Conservation (phyloP, 371 early-diverging fungal genomes). For the Mucor lusitanicus region DNA sequence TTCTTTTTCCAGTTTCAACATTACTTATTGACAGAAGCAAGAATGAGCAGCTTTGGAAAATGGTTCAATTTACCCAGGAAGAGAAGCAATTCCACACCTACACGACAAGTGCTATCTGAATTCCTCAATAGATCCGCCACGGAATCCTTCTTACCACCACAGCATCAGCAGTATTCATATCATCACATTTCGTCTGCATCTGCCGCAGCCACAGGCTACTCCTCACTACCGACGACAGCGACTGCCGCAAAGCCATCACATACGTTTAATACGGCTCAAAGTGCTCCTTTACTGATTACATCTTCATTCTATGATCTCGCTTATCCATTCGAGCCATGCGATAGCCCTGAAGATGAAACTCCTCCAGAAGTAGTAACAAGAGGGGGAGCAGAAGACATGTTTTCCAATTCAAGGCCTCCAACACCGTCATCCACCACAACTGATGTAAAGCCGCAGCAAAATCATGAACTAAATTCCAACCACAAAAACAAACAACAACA, state of each 20-base stretch:
- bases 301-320: constrained; percentile 7
- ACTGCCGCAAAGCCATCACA: background rate
- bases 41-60: constrained; percentile 1
- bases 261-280: background rate
- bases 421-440: background rate
- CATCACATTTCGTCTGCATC: background rate
- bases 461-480: background rate
- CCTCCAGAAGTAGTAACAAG: background rate
- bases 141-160: background rate
- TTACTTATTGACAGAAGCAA: background rate
- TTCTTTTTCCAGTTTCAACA: background rate
- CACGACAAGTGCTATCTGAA: background rate
- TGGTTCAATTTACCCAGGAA: constrained; percentile 6
- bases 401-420: background rate
- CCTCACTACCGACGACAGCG: background rate
- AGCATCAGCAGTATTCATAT: background rate
- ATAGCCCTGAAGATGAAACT: background rate
- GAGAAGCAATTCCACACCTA: constrained; percentile 3
- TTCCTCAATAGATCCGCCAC: background rate
- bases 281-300: constrained; percentile 10
- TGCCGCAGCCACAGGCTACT: background rate
- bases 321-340: background rate
- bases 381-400: background rate
- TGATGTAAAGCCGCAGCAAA: background rate
- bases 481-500: background rate